phyloP scores from a whole-genome alignment of 2,329 filamentous ascomycete species.

The Samsoniella hepiali region DNA sequence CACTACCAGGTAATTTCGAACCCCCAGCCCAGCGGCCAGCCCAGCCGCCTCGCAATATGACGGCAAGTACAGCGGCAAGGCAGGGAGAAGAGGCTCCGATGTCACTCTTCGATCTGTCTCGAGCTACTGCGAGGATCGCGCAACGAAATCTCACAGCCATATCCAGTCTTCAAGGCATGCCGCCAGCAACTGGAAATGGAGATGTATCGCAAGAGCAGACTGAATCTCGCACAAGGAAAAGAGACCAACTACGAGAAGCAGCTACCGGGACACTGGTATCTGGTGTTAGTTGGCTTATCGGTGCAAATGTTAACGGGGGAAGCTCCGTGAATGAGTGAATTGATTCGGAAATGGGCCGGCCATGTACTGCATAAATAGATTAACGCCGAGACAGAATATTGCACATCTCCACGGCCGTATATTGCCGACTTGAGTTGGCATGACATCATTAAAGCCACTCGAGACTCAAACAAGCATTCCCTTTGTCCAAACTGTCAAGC shows the following conservation, averaged over 20 bases:
- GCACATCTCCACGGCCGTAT: neutral
- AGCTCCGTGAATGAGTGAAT: neutral
- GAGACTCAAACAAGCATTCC: neutral
- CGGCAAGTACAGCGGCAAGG: conserved; percentile 34
- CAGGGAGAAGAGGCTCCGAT: conserved; percentile 56
- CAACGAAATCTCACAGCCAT: conserved; percentile 56
- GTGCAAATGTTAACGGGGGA: conserved; percentile 42
- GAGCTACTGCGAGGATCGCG: conserved; percentile 57
- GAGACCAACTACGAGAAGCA: conserved; percentile 67
- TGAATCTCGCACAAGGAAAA: conserved; percentile 56
- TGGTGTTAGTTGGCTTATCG: conserved; percentile 65
- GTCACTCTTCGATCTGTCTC: conserved; percentile 62
- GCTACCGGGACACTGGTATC: conserved; percentile 65
- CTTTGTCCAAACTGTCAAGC: no score
- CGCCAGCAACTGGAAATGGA: conserved; percentile 26
- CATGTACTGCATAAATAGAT: neutral
- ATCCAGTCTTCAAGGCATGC: conserved; percentile 45
- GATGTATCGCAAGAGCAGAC: conserved; percentile 26
- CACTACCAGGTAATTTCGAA: conserved; percentile 55
- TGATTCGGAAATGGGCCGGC: neutral
- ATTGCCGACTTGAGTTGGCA: neutral
- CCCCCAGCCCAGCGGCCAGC: conserved; percentile 27
- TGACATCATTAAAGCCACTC: neutral
- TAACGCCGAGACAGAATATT: neutral
- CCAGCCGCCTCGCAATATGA: conserved; percentile 32